Evolutionary conservation across 352 stramenopile genomes (phyloP), one percentile per base, ranked within the genome.

Genomic region (Salisapilia sapeloensis): DNA sequence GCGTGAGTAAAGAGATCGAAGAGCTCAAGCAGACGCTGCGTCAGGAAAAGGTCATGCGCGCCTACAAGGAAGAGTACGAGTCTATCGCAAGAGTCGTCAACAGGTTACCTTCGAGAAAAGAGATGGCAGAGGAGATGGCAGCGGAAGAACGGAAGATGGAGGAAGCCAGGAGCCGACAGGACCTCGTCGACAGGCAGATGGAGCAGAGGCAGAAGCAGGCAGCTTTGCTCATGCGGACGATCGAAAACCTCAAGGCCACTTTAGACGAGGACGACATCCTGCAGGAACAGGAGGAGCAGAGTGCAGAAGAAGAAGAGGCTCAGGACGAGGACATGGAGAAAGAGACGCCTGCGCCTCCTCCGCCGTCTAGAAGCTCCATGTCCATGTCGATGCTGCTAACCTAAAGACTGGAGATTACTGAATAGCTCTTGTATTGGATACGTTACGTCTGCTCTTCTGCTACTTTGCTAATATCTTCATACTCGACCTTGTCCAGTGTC

Each of bases 31-130:
- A 42, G 9, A 74, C 77, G 19, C 65, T 92, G 33, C 60, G 69
- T 25, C 55, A 69, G 16, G 72, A 92, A 37, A 79, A 74, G 42
- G 71, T 51, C 0, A 51, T 89, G 13, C 65, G 72, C 6, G 61
- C 60, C 19, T 89, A 89, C 48, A 92, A 92, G 40, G 71, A 92
- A 42, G 76, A 89, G 43, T 92, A 92, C 50, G 76, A 92, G 44
- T 81, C 67, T 12, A 74, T 84, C 33, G 72, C 76, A 22, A 50
- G 70, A 11, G 65, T 85, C 2, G 64, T 92, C 44, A 92, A 92
- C 41, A 55, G 83, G 38, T 42, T 87, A 24, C 70, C 72, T 38
- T 81, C 76, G 10, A 42, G 70, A 15, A 47, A 52, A 25, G 56
- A 79, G 0, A 72, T 76, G 19, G 52, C 53, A n/a, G 51, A 46